Base-by-base conservation (phyloP, 345 rosid genomes). In the Laguncularia racemosa region DNA sequence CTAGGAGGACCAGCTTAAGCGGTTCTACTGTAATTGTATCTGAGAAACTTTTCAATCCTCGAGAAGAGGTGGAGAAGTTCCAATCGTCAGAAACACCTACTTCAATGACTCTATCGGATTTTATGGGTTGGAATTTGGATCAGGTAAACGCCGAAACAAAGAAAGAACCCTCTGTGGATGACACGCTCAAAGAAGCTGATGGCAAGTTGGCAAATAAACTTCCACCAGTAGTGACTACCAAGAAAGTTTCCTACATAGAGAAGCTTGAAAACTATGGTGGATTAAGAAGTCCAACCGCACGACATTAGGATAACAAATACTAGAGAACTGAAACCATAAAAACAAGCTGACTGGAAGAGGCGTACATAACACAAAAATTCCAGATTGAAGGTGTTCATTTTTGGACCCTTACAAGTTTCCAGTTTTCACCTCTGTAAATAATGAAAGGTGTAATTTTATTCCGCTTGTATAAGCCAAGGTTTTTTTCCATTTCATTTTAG, bases 241-340 rank as follows among this genome's bases (percentile, higher is more conserved):
- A 72, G 76, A 89, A 71, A 64, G 53, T 65, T 56, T 84, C 91
- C 46, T 86, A 89, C 67, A 47, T 58, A 54, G 64, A 66, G 28
- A 66, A 59, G 59, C 82, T 86, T 55, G 92, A 90, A 2, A 67
- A 14, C 48, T 52, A 81, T 52, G 86, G 86, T 20, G 71, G 75
- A 20, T 38, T 81, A 68, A 76, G 90, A 76, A 86, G 95, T 67
- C 97, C 95, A 1, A 84, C 86, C 0, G 69, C 89, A 1, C 81
- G 86, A 46, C 83, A 83, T 67, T 82, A 59, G 76, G 50, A 46
- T 44, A 13, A 56, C 23, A 8, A 38, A 33, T 13, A 20, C 46
- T 45, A 52, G 44, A 23, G 20, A 28, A 46, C 53, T 46, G n/a
- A 38, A 6, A 55, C n/a, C 44, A 15, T 45, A 62, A 56, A n/a